Percentiles rank a stretch among this genome's conserved stretches.
phyloP scores from a whole-genome alignment of 2,329 filamentous ascomycete species.

The Phaeophleospora eucalypticola region DNA sequence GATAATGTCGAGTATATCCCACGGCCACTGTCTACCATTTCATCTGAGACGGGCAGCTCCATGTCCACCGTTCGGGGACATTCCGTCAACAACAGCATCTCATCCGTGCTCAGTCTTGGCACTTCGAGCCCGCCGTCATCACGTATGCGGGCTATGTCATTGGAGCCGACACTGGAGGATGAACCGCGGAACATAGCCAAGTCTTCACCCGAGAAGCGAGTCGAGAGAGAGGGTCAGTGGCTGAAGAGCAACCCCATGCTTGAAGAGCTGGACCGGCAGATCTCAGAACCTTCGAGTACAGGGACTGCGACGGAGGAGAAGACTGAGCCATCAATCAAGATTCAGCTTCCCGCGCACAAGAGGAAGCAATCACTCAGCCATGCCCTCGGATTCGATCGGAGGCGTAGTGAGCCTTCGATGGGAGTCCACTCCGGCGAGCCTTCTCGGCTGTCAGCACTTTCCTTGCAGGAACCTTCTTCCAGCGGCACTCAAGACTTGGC shows the following conservation, averaged over 20 bases:
- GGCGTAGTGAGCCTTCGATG: conserved; percentile 38
- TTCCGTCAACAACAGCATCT: conserved; percentile 73
- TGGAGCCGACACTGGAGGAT: conserved; percentile 40
- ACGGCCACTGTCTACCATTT: conserved; percentile 76
- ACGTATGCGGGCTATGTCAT: conserved; percentile 38
- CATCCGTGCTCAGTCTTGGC: conserved; percentile 65
- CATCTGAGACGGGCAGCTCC: conserved; percentile 77
- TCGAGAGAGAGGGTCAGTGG: conserved; percentile 33
- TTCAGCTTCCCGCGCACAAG: conserved; percentile 38
- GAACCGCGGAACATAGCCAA: conserved; percentile 58
- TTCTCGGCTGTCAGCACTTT: conserved; percentile 30
- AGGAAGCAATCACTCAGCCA: conserved; percentile 61
- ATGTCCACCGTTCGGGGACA: conserved; percentile 65
- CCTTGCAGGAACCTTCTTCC: conserved; percentile 27
- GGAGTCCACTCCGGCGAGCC: conserved; percentile 21
- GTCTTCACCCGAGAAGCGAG: conserved; percentile 24
- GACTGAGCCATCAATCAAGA: conserved; percentile 2
- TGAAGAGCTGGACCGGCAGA: conserved; percentile 19
- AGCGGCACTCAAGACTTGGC: conserved; percentile 2
- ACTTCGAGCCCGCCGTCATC: conserved; percentile 44
- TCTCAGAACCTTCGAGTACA: conserved; percentile 18
- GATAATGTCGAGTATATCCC: conserved; percentile 81
- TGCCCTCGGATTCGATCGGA: conserved; percentile 58
- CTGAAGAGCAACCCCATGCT: conserved; percentile 23
- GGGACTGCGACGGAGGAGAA: conserved; percentile 15